Conservation (phyloP, 208 protist species). For the Wallacemonas rigidus region DNA sequence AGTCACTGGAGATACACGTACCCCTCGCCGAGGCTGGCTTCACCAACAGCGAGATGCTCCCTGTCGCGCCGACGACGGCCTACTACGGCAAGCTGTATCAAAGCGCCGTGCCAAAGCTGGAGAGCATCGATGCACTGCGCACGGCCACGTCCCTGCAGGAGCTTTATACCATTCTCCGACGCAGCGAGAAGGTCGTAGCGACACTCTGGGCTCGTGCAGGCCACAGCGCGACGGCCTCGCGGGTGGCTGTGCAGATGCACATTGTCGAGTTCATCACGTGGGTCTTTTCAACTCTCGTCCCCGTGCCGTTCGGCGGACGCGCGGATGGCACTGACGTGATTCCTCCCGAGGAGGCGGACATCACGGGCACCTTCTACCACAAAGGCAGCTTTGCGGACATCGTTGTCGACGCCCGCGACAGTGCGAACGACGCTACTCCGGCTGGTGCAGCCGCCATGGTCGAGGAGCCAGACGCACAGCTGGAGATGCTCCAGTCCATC, state of each 20-base stretch:
- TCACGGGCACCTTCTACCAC: slow-evolving; percentile 4
- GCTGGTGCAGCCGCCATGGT: not conserved
- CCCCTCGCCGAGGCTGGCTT: slow-evolving; percentile 23
- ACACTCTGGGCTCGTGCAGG: slow-evolving; percentile 52
- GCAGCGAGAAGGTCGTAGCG: slow-evolving; percentile 26
- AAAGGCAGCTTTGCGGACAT: not conserved
- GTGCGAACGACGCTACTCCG: not conserved
- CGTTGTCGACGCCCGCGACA: not conserved
- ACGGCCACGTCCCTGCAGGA: slow-evolving; percentile 24
- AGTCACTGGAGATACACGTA: slow-evolving; percentile 22
- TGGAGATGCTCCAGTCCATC: slow-evolving; percentile 41
- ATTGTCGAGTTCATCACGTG: slow-evolving; percentile 76
- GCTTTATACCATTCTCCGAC: slow-evolving; percentile 31
- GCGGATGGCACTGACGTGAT: not conserved
- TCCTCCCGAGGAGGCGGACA: slow-evolving; percentile 19
- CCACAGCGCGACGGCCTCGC: slow-evolving; percentile 65
- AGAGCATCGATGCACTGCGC: slow-evolving; percentile 30
- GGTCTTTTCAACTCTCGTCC: slow-evolving; percentile 59
- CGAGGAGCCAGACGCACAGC: slow-evolving; percentile 29
- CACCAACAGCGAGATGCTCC: slow-evolving; percentile 46
- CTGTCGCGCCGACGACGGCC: slow-evolving; percentile 26
- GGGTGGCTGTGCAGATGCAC: slow-evolving; percentile 76
- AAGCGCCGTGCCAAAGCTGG: slow-evolving; percentile 28
- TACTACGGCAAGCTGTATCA: slow-evolving; percentile 51
- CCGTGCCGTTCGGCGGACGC: slow-evolving; percentile 35